Percentiles rank a stretch among this genome's conserved stretches.
Evolutionary conservation across 2,329 filamentous ascomycete species (phyloP).

Genomic region (Graphilbum fragrans): DNA sequence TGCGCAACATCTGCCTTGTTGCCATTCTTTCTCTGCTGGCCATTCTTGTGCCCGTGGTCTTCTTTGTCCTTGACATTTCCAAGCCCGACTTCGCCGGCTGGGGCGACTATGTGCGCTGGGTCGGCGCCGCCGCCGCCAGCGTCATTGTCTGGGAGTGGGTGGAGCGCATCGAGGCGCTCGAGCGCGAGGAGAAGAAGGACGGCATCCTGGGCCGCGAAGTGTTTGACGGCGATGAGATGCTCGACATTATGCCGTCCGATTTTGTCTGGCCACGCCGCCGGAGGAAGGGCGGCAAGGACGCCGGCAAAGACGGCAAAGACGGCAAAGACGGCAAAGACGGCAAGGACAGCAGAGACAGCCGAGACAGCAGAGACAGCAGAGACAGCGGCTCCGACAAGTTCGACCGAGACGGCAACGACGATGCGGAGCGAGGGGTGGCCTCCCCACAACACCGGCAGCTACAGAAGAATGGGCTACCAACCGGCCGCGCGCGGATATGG

Average conservation of each 20-base stretch:
- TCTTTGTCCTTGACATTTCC: conserved; percentile 84
- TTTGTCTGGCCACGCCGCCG: conserved; percentile 31
- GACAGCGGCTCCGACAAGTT: neutral
- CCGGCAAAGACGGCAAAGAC: conserved; percentile 14
- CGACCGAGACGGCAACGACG: too few species aligned
- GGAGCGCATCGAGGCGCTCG: conserved; percentile 81
- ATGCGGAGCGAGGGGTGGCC: too few species aligned
- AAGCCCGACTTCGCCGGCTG: conserved; percentile 78
- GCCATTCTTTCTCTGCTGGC: conserved; percentile 66
- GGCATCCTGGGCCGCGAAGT: conserved; percentile 83
- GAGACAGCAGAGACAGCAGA: neutral
- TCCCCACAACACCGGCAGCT: too few species aligned
- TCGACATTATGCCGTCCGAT: conserved; percentile 48
- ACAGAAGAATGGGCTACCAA: too few species aligned
- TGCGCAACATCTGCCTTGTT: conserved; percentile 79
- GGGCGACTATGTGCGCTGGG: conserved; percentile 94
- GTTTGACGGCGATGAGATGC: conserved; percentile 89
- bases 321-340: conserved; percentile 17
- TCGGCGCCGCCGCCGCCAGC: conserved; percentile 85
- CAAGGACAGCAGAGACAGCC: neutral
- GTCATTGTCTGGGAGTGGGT: conserved; percentile 99
- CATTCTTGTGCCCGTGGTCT: conserved; percentile 81
- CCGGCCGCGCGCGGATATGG: neutral
- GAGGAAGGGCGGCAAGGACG: conserved; percentile 19
- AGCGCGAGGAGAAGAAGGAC: conserved; percentile 88